Evolutionary conservation across 2,329 filamentous ascomycete species (phyloP).

Genomic region (Fusarium ramigenum): DNA sequence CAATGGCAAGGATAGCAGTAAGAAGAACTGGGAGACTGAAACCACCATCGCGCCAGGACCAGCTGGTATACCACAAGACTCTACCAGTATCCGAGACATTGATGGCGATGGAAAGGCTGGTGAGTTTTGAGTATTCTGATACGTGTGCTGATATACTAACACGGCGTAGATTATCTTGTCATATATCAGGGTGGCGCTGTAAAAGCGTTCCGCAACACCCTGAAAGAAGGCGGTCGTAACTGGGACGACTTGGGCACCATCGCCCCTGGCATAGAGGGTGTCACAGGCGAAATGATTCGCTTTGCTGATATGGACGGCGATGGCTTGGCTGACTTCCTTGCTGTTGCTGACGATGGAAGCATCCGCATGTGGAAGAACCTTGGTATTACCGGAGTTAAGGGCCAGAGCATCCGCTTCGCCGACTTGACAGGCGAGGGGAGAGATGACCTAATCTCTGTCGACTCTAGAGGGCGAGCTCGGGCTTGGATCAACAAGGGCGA

Average conservation of each 20-base stretch:
- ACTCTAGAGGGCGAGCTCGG: constrained; percentile 6
- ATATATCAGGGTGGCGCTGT: constrained; percentile 31
- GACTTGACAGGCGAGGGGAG: constrained; percentile 7
- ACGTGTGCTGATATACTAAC: background rate
- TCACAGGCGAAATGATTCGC: constrained; percentile 15
- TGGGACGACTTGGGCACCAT: constrained; percentile 15
- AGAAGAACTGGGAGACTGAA: constrained; percentile 16
- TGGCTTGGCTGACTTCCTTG: constrained; percentile 28
- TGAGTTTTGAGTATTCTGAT: background rate
- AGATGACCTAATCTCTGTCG: constrained; percentile 7
- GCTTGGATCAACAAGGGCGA: constrained; percentile 18
- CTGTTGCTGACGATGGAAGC: constrained; percentile 16
- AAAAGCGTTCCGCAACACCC: constrained; percentile 24
- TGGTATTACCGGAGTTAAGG: background rate
- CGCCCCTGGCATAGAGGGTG: constrained; percentile 5
- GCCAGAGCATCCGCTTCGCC: background rate
- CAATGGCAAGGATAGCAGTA: constrained; percentile 10
- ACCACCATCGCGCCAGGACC: background rate
- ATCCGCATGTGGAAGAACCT: constrained; percentile 36
- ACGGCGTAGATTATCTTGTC: constrained; percentile 21
- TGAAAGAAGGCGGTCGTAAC: constrained; percentile 1
- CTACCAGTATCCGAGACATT: background rate
- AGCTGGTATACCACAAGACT: background rate
- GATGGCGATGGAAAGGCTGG: constrained; percentile 1
- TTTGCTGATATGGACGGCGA: constrained; percentile 34